A percentile compares a stretch with the other conserved stretches of the same genome.
phyloP scores from a whole-genome alignment of 805 yeast species.

The Candida pini region DNA sequence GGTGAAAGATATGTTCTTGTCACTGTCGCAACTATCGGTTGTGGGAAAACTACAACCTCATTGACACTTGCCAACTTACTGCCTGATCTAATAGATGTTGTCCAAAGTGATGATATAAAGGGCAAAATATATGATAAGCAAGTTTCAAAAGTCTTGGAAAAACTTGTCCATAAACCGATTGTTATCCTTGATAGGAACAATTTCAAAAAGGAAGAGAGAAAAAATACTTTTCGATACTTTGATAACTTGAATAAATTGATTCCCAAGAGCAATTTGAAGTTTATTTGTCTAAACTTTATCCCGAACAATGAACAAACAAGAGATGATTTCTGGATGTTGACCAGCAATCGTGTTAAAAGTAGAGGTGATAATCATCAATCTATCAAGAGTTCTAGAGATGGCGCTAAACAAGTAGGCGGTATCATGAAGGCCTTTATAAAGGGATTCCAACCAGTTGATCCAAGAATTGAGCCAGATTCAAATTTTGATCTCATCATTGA shows the following conservation, averaged over 20 bases:
- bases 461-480: conserved; percentile 49
- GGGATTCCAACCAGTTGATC: conserved; percentile 58
- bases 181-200: conserved; percentile 83
- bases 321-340: conserved; percentile 40
- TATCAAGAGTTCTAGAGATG: conserved; percentile 48
- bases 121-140: conserved; percentile 43
- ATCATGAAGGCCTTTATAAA: conserved; percentile 72
- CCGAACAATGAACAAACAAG: conserved; percentile 21
- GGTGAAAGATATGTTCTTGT: conserved; percentile 56
- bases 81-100: conserved; percentile 56
- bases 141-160: conserved; percentile 40
- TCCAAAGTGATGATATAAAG: conserved; percentile 75
- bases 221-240: conserved; percentile 54
- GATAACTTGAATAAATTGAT: conserved; percentile 36
- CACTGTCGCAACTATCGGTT: conserved; percentile 87
- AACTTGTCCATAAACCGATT: conserved; percentile 36
- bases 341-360: conserved; percentile 50
- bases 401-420: conserved; percentile 43
- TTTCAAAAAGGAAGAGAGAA: conserved; percentile 64
- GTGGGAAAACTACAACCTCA: conserved; percentile 88
- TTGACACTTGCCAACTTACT: conserved; percentile 50
- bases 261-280: conserved; percentile 43
- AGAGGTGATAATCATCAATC: conserved; percentile 91
- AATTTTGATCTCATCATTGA: conserved; percentile 62
- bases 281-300: conserved; percentile 66